Percentiles rank a stretch among this genome's conserved stretches.
phyloP scores from a whole-genome alignment of 2,329 filamentous ascomycete species.

The Paraphaeosphaeria minitans region DNA sequence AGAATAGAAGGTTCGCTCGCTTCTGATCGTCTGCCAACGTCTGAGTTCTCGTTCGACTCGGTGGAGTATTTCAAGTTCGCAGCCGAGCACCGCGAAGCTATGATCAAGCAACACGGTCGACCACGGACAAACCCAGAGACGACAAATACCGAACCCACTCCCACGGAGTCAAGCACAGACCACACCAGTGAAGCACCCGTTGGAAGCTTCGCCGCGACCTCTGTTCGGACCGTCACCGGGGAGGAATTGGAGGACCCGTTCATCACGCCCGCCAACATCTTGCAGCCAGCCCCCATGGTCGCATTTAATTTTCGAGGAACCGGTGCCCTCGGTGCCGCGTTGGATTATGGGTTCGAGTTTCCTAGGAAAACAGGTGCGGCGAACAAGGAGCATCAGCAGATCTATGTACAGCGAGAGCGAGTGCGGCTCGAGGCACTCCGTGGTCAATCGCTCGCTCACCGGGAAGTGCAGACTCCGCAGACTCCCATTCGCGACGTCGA shows the following conservation, averaged over 20 bases:
- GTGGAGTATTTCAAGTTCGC: slow-evolving; percentile 51
- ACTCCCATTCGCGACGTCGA: slow-evolving; percentile 22
- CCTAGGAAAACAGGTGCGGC: slow-evolving; percentile 15
- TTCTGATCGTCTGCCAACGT: slow-evolving; percentile 46
- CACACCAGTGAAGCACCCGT: slow-evolving; percentile 2
- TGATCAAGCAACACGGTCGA: slow-evolving; percentile 18
- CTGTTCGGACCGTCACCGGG: slow-evolving; percentile 16
- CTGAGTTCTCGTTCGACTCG: slow-evolving; percentile 44
- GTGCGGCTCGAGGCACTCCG: slow-evolving; percentile 16
- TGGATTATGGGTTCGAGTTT: slow-evolving; percentile 36
- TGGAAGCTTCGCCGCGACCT: background rate
- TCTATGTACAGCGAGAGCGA: slow-evolving; percentile 16
- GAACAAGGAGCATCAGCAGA: slow-evolving; percentile 6
- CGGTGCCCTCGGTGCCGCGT: slow-evolving; percentile 16
- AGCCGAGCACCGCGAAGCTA: slow-evolving; percentile 45
- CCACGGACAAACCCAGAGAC: slow-evolving; percentile 10
- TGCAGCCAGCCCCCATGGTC: background rate
- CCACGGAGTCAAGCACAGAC: slow-evolving; percentile 11
- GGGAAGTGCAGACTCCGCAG: slow-evolving; percentile 3
- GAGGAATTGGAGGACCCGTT: slow-evolving; percentile 37
- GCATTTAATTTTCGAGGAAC: background rate
- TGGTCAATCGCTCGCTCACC: slow-evolving; percentile 8
- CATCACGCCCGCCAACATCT: slow-evolving; percentile 16
- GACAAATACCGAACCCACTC: slow-evolving; percentile 1
- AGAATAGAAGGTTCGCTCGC: slow-evolving; percentile 52